phyloP scores from a whole-genome alignment of 768 basidiomycete genomes.

The Boletus coccyginus region DNA sequence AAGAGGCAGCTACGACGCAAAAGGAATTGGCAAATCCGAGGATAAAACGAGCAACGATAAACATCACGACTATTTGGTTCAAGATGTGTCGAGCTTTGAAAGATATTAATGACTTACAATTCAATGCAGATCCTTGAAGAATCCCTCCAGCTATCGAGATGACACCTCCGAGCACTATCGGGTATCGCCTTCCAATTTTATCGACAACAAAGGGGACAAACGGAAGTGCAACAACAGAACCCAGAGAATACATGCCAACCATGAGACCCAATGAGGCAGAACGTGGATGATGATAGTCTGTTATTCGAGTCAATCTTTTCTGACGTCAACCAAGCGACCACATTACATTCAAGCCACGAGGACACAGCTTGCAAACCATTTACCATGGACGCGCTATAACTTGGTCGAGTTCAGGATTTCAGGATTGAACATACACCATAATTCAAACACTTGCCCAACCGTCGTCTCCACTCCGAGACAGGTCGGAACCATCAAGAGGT shows the following conservation, averaged over 20 bases:
- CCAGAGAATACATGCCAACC: constrained; percentile 58
- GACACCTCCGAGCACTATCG: constrained; percentile 14
- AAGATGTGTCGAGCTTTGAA: neutral
- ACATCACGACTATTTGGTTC: constrained; percentile 9
- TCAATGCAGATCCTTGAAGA: constrained; percentile 16
- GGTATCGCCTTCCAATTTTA: constrained; percentile 12
- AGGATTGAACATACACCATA: no score
- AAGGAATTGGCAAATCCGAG: constrained; percentile 12
- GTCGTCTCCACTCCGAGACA: no score
- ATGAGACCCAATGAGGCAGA: neutral
- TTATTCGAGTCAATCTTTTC: neutral
- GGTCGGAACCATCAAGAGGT: no score
- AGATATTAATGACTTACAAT: constrained; percentile 1
- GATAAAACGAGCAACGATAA: constrained; percentile 16
- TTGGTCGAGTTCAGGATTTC: constrained; percentile 4
- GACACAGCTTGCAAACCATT: constrained; percentile 59
- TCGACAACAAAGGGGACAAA: constrained; percentile 22
- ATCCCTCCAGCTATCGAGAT: constrained; percentile 9
- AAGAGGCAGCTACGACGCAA: constrained; percentile 13
- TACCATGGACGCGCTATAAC: constrained; percentile 51
- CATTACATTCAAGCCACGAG: constrained; percentile 53
- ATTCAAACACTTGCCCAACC: no score
- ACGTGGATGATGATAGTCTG: neutral
- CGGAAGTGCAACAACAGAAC: constrained; percentile 52
- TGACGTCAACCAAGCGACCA: neutral